Base-by-base conservation (phyloP, 768 basidiomycete genomes). In the Xanthoconium purpureum region DNA sequence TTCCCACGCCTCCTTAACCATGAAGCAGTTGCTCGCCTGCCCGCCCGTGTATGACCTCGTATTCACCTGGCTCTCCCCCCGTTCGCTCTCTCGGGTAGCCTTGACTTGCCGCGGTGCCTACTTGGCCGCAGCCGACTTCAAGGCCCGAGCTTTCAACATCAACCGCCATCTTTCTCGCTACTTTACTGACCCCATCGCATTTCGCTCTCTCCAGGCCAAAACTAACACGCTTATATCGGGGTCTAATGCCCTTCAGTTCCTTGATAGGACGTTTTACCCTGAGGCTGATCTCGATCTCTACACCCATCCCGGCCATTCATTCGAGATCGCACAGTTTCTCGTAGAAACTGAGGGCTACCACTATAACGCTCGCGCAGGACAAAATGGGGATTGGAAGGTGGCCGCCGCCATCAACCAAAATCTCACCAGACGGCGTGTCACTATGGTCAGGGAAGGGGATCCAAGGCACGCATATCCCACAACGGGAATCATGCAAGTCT, bases 231-330 rank as follows among this genome's bases (percentile, higher is more conserved):
- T 84, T 20, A 76, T 84, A 18, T 84, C 83, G 4, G 83, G 83
- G 9, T 83, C 82, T 0, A 71, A 68, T 28, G 82, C 80, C 0
- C 73, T 83, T 3, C 82, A 84, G 50, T 81, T 82, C 59, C 71
- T 84, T 40, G 77, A 78, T 46, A 63, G 81, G 24, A 56, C 70
- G 0, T 66, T 67, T 37, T 83, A 81, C 57, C 68, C 73, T 3
- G 72, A 72, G 5, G 73, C 81, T 0, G 82, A 84, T 57, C 74
- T 84, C 9, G 83, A 84, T 52, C 40, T 84, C 6, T 84, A 84
- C 62, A 68, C 73, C 15, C 67, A 75, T 8, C 70, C 73, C 3
- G 63, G 66, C 0, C 61, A 66, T 36, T 63, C 69, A 37, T 45
- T 55, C 13, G 67, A 70, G 24, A 64, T 83, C 6, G 73, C 71